Conservation (phyloP, 73 alveolate genomes). For the Durusdinium trenchii region DNA sequence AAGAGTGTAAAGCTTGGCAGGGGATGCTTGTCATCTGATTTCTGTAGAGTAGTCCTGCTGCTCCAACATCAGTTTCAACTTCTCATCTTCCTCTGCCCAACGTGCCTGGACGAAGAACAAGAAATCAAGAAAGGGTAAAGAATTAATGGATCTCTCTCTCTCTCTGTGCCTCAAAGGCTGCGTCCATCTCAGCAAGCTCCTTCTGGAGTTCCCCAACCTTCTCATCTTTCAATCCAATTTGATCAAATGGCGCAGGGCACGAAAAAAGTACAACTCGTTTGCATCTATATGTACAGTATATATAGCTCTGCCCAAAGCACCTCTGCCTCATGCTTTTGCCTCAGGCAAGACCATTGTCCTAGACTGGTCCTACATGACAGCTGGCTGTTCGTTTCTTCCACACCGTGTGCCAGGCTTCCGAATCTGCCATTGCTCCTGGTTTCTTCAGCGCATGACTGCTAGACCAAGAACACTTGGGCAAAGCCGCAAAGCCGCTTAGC, state of each 20-base stretch:
- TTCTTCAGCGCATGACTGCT: too few species aligned
- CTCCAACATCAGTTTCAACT: constrained; percentile 46
- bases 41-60: too few species aligned
- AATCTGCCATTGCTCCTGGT: constrained; percentile 77
- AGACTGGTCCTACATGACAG: neutral
- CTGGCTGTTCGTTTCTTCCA: too few species aligned
- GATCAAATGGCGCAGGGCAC: neutral
- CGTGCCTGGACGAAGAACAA: constrained; percentile 40
- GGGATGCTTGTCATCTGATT: too few species aligned
- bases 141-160: neutral
- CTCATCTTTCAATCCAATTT: neutral
- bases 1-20: too few species aligned
- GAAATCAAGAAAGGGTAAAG: neutral
- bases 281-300: neutral
- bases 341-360: neutral
- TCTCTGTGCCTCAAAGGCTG: constrained; percentile 41
- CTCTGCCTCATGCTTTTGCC: constrained; percentile 55
- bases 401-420: constrained; percentile 33
- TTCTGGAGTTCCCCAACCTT: constrained; percentile 41
- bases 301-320: neutral
- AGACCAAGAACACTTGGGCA: too few species aligned
- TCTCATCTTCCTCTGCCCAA: constrained; percentile 79
- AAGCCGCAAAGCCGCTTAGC: too few species aligned
- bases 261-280: neutral
- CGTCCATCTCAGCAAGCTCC: constrained; percentile 61